Percentiles rank a stretch among this genome's conserved stretches.
phyloP scores from a whole-genome alignment of 768 basidiomycete species.

The Mycena venus region DNA sequence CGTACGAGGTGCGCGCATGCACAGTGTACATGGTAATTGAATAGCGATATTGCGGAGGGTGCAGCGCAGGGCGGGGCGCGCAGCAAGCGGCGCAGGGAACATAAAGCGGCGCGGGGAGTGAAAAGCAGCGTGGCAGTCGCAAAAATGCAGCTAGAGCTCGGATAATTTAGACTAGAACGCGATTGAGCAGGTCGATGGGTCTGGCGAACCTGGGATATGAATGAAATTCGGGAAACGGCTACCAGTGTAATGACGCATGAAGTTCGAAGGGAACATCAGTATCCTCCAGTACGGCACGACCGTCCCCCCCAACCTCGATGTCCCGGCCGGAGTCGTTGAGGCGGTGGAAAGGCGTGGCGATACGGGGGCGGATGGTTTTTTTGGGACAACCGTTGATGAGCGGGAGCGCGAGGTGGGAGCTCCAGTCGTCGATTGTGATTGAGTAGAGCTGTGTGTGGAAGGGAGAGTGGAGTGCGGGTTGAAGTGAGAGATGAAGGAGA shows the following conservation, averaged over 20 bases:
- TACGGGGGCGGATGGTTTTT: conserved; percentile 4
- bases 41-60: no score
- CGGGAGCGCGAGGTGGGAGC: not conserved
- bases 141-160: no score
- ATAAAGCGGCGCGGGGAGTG: no score
- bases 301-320: not conserved
- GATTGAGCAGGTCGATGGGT: no score
- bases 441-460: not conserved
- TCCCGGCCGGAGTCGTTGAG: conserved; percentile 17
- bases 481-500: not conserved
- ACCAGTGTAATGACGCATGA: conserved; percentile 11
- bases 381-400: conserved; percentile 6
- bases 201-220: no score
- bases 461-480: not conserved
- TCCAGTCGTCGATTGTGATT: conserved; percentile 9
- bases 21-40: no score
- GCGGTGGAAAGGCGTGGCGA: conserved; percentile 15
- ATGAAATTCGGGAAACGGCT: no score
- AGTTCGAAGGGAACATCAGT: not conserved
- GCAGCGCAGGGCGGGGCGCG: no score
- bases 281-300: not conserved
- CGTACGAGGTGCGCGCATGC: no score
- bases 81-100: no score
- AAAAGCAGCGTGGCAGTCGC: no score
- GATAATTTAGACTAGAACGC: no score